A percentile compares a stretch with the other conserved stretches of the same genome.
These are phyloP conservation scores for Sclerotinia spermophila DNA, from an alignment of 2,329 filamentous ascomycete species.

Conservation along the genomic window DNA sequence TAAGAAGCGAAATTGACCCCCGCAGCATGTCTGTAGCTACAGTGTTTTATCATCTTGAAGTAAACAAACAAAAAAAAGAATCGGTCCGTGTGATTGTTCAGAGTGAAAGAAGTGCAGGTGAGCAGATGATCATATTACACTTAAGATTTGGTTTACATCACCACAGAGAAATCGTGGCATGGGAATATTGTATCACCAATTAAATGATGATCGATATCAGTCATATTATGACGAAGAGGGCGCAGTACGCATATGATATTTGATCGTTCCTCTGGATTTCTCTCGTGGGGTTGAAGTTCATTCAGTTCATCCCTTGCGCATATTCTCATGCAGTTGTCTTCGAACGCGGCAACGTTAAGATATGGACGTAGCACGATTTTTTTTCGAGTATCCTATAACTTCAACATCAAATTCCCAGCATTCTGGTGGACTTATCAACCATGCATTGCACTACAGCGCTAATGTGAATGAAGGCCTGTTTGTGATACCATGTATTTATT, in stretches of 20 bases:
- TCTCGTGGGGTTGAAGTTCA: conserved; percentile 9
- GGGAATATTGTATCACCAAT: not conserved
- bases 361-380: conserved; percentile 18
- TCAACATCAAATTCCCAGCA: not conserved
- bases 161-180: conserved; percentile 12
- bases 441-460: conserved; percentile 12
- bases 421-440: not conserved
- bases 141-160: not conserved
- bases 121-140: conserved; percentile 26
- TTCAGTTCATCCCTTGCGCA: conserved; percentile 7
- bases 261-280: not conserved
- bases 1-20: not conserved
- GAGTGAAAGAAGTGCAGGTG: conserved; percentile 6
- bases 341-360: conserved; percentile 18
- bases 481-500: not conserved
- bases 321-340: conserved; percentile 19
- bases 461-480: not conserved
- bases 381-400: not conserved
- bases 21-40: not conserved
- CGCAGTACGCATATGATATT: not conserved
- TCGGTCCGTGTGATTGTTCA: conserved; percentile 7
- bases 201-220: not conserved
- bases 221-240: conserved; percentile 18
- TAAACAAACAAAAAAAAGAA: not conserved
- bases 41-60: not conserved